Evolutionary conservation across 163 green algal species (phyloP).

Genomic region (Scenedesmus sp.): DNA sequence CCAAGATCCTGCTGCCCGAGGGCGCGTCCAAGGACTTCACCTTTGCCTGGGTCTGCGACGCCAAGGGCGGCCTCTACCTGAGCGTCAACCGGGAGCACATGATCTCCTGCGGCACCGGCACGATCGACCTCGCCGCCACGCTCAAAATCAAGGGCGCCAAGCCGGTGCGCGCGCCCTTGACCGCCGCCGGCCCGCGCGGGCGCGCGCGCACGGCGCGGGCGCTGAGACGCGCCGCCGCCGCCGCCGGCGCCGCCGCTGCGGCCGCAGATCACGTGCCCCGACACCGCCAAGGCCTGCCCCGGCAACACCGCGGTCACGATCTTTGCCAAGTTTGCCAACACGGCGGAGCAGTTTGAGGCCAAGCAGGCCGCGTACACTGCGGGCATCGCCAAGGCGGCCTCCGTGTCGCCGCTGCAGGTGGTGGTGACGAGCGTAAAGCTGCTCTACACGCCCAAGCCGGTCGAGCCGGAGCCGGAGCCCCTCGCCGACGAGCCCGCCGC

Average conservation of each 20-base stretch:
- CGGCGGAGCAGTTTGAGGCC: conserved; percentile 21
- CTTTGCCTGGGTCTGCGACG: conserved; percentile 43
- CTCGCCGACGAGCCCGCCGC: no score
- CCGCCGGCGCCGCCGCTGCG: not conserved
- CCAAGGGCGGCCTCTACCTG: conserved; percentile 32
- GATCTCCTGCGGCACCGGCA: not conserved
- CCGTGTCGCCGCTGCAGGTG: conserved; percentile 15
- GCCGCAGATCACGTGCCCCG: conserved; percentile 28
- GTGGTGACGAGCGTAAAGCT: conserved; percentile 11
- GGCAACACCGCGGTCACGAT: conserved; percentile 31
- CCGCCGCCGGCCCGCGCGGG: no score
- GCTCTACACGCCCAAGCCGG: conserved; percentile 1
- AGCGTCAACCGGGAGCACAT: conserved; percentile 20
- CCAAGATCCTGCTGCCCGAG: conserved; percentile 29
- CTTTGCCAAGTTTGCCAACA: conserved; percentile 31
- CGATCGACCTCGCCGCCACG: conserved; percentile 1
- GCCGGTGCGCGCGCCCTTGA: conserved; percentile 1
- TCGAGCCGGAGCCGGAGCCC: no score
- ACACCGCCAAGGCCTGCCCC: conserved; percentile 33
- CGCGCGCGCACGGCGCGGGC: no score
- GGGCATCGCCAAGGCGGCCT: conserved; percentile 19
- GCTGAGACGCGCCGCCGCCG: conserved; percentile 4
- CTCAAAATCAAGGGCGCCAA: conserved; percentile 30
- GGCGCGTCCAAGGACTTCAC: conserved; percentile 10
- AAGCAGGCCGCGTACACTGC: conserved; percentile 10